Percentiles rank a stretch among this genome's conserved stretches.
These are phyloP conservation scores for Tetrapisispora pingtungensis DNA, from an alignment of 805 yeast genomes.

Conservation along the genomic window DNA sequence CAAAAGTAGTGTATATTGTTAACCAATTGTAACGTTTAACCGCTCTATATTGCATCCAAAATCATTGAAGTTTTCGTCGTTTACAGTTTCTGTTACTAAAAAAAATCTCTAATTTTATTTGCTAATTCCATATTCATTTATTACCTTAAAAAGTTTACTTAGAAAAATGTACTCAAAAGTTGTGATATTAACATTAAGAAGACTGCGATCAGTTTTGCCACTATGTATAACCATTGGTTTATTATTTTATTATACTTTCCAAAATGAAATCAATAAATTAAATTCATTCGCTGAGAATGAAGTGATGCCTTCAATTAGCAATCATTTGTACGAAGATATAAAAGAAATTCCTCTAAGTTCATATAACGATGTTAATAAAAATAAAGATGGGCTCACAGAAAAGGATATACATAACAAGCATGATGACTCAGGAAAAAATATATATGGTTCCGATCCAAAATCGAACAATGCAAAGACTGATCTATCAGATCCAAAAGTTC, in stretches of 20 bases:
- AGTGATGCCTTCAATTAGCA: slow-evolving; percentile 24
- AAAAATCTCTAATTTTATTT: no score
- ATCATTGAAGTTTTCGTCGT: no score
- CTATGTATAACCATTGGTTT: slow-evolving; percentile 22
- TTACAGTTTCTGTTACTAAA: no score
- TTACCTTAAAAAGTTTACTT: no score
- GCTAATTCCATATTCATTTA: no score
- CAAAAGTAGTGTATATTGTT: no score
- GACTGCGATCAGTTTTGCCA: slow-evolving; percentile 21
- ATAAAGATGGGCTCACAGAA: background rate
- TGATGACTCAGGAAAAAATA: background rate
- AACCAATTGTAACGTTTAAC: no score
- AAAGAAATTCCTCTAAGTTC: background rate
- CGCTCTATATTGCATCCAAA: no score
- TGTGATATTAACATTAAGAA: slow-evolving; percentile 10
- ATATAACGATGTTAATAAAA: background rate
- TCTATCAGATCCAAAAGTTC: slow-evolving; percentile 14
- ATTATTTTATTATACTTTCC: slow-evolving; percentile 28
- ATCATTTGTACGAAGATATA: background rate
- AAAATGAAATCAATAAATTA: slow-evolving; percentile 28
- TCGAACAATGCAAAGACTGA: slow-evolving; percentile 1
- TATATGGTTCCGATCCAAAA: background rate
- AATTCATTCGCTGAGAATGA: slow-evolving; percentile 30
- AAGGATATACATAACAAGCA: background rate
- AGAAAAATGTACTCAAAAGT: slow-evolving; percentile 5